Base-by-base conservation (phyloP, 2,329 filamentous ascomycete genomes). In the Hirsutella rhossiliensis region DNA sequence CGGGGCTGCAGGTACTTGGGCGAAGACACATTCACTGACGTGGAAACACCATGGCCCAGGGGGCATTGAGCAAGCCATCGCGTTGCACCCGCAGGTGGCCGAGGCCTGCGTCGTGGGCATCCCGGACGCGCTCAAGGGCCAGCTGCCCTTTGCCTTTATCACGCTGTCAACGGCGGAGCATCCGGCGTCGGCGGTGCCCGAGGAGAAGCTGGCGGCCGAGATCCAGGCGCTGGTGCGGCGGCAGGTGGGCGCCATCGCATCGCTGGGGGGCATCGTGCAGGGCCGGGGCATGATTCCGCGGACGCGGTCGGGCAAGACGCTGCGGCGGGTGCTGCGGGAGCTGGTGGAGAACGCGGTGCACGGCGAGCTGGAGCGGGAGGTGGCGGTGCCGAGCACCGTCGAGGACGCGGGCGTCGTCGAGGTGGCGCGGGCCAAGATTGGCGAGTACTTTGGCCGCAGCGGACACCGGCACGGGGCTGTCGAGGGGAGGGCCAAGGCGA, bases 71-170 rank as follows among this genome's bases (percentile, higher is more conserved):
- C 87, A 96, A 69, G 89, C 86, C 43, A 84, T 96, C 48, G 82
- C 87, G 12, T 81, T 81, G 1, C 87, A 95, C 57, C 80, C 84
- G 0, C 68, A 71, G 3, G 79, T 96, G 43, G 84, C 83, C 28
- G 89, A 96, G 68, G 84, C 83, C 43, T 88, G 86, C 53, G 85
- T 96, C 1, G 80, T 97, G 27, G 83, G 84, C 37, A 82, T 95
- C 45, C 88, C 89, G 0, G 89, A 96, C 56, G 63, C 78, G 0
- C 69, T 95, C 38, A 97, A 97, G 61, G 90, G 89, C 17, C 87
- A 94, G 54, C 74, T 95, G 6, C 89, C 90, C 0, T 94, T 97
- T 56, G 89, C 88, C 11, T 95, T 96, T 59, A 72, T 95, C 52
- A 82, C 73, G 0, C 64, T 73, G 3, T 37, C 34, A 3, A 57